Percentiles rank a stretch among this genome's conserved stretches.
Conservation (phyloP, 768 basidiomycete species). For the Xerocomus spinulosus region DNA sequence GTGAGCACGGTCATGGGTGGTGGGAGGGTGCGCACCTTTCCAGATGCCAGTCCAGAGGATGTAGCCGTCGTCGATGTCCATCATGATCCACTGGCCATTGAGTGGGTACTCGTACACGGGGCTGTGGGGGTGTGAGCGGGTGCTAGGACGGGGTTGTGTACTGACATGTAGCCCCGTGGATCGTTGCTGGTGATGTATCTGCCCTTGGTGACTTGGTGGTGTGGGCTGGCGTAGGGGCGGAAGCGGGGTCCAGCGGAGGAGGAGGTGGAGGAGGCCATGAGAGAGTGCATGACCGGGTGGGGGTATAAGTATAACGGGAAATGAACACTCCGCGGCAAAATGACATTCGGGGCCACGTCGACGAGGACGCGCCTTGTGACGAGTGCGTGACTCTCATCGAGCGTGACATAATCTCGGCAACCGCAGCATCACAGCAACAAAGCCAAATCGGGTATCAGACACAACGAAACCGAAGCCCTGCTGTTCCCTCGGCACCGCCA, state of each 20-base stretch:
- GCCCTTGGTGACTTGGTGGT: slow-evolving; percentile 79
- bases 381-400: slow-evolving; percentile 24
- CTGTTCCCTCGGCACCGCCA: slow-evolving; percentile 42
- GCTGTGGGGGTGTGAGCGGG: slow-evolving; percentile 31
- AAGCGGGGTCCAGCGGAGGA: slow-evolving; percentile 35
- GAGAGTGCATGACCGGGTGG: slow-evolving; percentile 7
- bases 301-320: slow-evolving; percentile 27
- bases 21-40: slow-evolving; percentile 58
- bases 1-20: slow-evolving; percentile 6
- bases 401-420: slow-evolving; percentile 31
- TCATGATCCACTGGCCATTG: slow-evolving; percentile 92
- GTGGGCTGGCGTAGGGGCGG: slow-evolving; percentile 69
- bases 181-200: slow-evolving; percentile 90
- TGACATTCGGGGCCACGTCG: slow-evolving; percentile 35
- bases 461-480: slow-evolving; percentile 26
- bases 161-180: slow-evolving; percentile 83
- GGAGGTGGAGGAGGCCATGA: slow-evolving; percentile 42
- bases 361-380: slow-evolving; percentile 32
- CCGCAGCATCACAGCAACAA: slow-evolving; percentile 30
- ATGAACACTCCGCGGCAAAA: slow-evolving; percentile 30
- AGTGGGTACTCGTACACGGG: slow-evolving; percentile 89
- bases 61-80: slow-evolving; percentile 91
- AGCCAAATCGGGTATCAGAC: slow-evolving; percentile 34
- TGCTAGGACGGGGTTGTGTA: neutral
- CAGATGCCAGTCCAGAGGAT: slow-evolving; percentile 92